These are phyloP conservation scores for Coprinopsis strossmayeri DNA, from an alignment of 768 basidiomycete species.

Conservation along the genomic window DNA sequence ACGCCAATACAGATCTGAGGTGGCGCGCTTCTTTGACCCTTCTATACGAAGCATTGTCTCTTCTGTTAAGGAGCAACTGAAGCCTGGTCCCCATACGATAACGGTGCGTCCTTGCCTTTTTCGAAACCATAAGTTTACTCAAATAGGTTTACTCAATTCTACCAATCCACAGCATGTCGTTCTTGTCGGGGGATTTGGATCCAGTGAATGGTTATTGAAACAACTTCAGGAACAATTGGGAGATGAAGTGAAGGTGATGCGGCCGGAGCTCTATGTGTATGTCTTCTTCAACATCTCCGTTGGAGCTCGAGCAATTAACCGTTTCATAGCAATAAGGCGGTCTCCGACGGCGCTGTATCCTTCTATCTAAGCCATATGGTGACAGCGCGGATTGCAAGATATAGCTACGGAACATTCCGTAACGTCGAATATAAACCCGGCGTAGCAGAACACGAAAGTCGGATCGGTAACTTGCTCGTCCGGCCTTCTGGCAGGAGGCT, in stretches of 20 bases:
- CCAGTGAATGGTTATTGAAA: constrained; percentile 18
- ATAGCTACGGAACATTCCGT: constrained; percentile 18
- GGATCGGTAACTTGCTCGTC: not conserved
- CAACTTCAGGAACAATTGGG: constrained; percentile 8
- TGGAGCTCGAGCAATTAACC: not conserved
- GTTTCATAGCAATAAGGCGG: constrained; percentile 23
- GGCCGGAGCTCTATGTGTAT: constrained; percentile 13
- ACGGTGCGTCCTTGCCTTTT: constrained; percentile 8
- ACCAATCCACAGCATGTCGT: constrained; percentile 16
- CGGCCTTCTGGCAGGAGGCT: constrained; percentile 1
- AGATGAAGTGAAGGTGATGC: constrained; percentile 4
- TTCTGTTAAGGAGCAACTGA: constrained; percentile 12
- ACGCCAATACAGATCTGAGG: constrained; percentile 5
- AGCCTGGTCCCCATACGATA: constrained; percentile 7
- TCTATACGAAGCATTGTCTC: constrained; percentile 17
- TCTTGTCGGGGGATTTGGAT: constrained; percentile 19
- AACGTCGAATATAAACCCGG: constrained; percentile 12
- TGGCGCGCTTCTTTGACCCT: constrained; percentile 17
- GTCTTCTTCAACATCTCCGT: not conserved
- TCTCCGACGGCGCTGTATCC: constrained; percentile 24
- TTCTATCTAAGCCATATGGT: constrained; percentile 22
- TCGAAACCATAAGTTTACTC: no score
- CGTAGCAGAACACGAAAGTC: constrained; percentile 15
- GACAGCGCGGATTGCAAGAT: constrained; percentile 18
- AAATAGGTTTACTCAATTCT: not conserved